Base-by-base conservation (phyloP, 345 rosid genomes). In the Corchorus olitorius region DNA sequence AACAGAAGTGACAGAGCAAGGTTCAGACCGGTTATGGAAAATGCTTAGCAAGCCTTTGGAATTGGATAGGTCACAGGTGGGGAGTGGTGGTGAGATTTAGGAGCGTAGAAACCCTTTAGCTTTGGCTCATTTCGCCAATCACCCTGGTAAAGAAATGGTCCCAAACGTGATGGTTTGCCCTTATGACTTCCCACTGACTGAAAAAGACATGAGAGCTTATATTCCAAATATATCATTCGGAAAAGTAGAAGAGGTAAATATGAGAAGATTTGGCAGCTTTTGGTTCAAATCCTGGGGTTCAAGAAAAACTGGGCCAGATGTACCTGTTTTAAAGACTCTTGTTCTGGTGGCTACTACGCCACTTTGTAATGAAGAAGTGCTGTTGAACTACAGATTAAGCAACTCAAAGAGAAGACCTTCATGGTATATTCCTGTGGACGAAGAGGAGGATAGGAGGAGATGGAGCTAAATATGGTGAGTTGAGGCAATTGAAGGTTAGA, bases 31-130 rank as follows among this genome's bases (percentile, higher is more conserved):
- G 77, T 12, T 86, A 13, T 92, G 97, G 97, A 92, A 83, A 81
- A 70, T 81, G 74, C 90, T 95, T 19, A 92, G 97, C 72, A 89
- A 87, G 85, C 99, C 98, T 35, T 73, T 87, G 72, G 77, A 87
- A 27, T 73, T 87, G 72, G 77, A 87, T 81, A 89, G 77, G 74
- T 55, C 72, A 13, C 76, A 2, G 12, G 75, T 79, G 76, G 81
- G 82, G 1, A 56, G 34, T 45, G 41, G 53, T 62, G 62, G 76
- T 56, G 91, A 87, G 50, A 78, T 87, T 62, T 75, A 90, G 81
- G 99, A 95, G 85, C 84, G 85, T 77, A 89, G 98, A 80, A 95
- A 93, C 75, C 98, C 99, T 11, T 79, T 93, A 76, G 97, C 96
- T 56, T 82, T 89, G 77, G 98, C 96, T 78, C 99, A 95, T 83